phyloP scores from a whole-genome alignment of 352 stramenopile genomes.

The Phytopythium oedochilum region DNA sequence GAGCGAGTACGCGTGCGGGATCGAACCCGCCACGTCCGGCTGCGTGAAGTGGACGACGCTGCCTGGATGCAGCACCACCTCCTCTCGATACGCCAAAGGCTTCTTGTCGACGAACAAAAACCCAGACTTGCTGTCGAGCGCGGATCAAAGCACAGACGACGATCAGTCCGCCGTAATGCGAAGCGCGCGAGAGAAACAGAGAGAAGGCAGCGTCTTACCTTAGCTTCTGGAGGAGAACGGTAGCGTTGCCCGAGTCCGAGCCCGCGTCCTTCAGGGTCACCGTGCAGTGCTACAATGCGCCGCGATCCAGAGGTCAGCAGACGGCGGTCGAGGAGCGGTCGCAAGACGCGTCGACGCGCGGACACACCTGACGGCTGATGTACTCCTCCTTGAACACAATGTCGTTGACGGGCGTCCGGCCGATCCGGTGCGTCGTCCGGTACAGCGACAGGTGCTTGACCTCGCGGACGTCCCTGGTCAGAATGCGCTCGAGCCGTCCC shows the following conservation, averaged over 20 bases:
- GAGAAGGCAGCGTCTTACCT: not conserved
- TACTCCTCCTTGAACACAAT: slow-evolving; percentile 37
- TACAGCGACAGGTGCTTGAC: slow-evolving; percentile 42
- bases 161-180: not conserved
- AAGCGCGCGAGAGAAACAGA: no score
- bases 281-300: not conserved
- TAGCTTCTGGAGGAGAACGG: not conserved
- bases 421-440: slow-evolving; percentile 32
- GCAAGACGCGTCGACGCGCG: slow-evolving; percentile 3
- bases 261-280: not conserved
- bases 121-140: slow-evolving; percentile 34
- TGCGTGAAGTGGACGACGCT: slow-evolving; percentile 47
- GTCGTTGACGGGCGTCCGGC: slow-evolving; percentile 33
- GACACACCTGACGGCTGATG: slow-evolving; percentile 45
- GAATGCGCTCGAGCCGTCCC: slow-evolving; percentile 52
- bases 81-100: slow-evolving; percentile 24
- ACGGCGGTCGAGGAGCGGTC: no score
- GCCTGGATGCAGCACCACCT: slow-evolving; percentile 20
- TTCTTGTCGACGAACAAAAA: slow-evolving; percentile 42
- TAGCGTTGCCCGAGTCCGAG: not conserved
- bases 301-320: not conserved
- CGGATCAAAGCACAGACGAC: no score
- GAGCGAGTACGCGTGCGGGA: slow-evolving; percentile 35
- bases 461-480: slow-evolving; percentile 16
- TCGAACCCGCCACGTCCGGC: slow-evolving; percentile 16